Evolutionary conservation across 306 rosid species (phyloP).

Genomic region (Citrullus mucosospermus): DNA sequence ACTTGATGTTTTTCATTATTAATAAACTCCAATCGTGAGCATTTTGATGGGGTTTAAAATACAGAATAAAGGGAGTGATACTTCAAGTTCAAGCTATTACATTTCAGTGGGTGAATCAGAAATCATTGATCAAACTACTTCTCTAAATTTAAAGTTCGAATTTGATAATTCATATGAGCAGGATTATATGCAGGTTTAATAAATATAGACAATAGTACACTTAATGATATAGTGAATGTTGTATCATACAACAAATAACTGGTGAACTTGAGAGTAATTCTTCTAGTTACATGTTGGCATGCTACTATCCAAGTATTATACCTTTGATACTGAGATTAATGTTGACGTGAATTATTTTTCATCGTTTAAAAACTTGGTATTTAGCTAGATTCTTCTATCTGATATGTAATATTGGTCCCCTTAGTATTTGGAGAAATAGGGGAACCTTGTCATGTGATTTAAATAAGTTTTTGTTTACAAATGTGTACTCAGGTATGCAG

Average conservation of each 20-base stretch:
- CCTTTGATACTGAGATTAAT: not conserved
- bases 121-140: not conserved
- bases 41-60: not conserved
- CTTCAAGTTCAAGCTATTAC: not conserved
- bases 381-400: not conserved
- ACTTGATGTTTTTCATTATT: not conserved
- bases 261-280: not conserved
- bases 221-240: not conserved
- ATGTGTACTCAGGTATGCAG: slow-evolving; percentile 53
- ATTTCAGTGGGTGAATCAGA: not conserved
- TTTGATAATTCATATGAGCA: not conserved
- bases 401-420: not conserved
- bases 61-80: not conserved
- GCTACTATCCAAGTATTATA: not conserved
- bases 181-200: not conserved
- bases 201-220: not conserved
- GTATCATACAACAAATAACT: not conserved
- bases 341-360: not conserved
- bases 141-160: not conserved
- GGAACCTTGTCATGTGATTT: not conserved
- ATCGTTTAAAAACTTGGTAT: not conserved
- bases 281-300: not conserved
- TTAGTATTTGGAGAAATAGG: not conserved
- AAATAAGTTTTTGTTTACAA: not conserved
- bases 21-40: not conserved